Evolutionary conservation across 176 grass and related monocot genomes (phyloP).

Genomic region (Triticum turgidum): DNA sequence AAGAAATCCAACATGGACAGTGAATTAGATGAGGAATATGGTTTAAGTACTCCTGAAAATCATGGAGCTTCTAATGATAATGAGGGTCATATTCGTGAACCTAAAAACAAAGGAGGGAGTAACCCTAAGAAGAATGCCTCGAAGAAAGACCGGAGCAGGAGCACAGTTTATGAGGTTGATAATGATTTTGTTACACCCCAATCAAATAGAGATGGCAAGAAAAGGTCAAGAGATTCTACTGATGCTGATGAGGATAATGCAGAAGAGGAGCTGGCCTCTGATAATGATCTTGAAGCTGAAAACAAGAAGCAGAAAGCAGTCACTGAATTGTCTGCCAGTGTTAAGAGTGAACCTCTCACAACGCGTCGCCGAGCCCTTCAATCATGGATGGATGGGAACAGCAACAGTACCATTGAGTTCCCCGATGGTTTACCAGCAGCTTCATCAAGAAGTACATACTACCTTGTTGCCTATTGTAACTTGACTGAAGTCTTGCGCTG

Average conservation of each 20-base stretch:
- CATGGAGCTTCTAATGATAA: constrained; percentile 30
- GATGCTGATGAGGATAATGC: constrained; percentile 52
- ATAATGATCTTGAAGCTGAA: constrained; percentile 40
- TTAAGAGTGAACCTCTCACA: constrained; percentile 58
- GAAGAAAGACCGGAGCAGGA: constrained; percentile 43
- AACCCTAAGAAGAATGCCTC: constrained; percentile 43
- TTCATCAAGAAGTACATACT: constrained; percentile 58
- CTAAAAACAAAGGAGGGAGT: constrained; percentile 40
- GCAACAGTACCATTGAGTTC: constrained; percentile 53
- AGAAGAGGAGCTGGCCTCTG: constrained; percentile 57
- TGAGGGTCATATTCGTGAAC: constrained; percentile 13
- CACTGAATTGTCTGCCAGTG: constrained; percentile 27
- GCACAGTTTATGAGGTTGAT: constrained; percentile 24
- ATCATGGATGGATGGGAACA: constrained; percentile 65
- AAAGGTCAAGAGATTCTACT: constrained; percentile 41
- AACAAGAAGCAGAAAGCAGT: constrained; percentile 40
- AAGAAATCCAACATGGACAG: constrained; percentile 49
- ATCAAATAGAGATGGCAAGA: constrained; percentile 45
- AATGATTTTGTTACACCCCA: constrained; percentile 42
- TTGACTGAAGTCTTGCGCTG: background rate
- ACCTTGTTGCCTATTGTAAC: background rate
- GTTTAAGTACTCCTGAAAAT: constrained; percentile 35
- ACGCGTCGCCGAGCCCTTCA: constrained; percentile 78
- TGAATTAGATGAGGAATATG: constrained; percentile 55
- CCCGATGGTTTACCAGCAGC: constrained; percentile 59